Evolutionary conservation across 2,329 filamentous ascomycete genomes (phyloP), one percentile per base, ranked within the genome.

Genomic region (Arthrobotrys sphaeroides): DNA sequence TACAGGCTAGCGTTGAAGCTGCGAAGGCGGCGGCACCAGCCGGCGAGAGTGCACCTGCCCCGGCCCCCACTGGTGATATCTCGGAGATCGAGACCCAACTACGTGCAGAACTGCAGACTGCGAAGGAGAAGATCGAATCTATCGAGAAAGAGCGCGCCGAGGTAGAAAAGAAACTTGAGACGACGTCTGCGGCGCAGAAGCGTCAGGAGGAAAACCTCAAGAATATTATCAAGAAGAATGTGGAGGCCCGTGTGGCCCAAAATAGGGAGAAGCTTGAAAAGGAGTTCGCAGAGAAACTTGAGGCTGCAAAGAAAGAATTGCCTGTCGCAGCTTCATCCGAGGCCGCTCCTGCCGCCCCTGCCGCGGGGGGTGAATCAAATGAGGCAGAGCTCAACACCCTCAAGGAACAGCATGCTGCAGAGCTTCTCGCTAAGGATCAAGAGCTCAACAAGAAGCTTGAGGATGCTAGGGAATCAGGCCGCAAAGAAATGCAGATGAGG

Each of bases 201-300:
- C 45, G 66, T 16, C 64, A 70, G 9, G 64, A 76, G 45, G 75
- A 77, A 26, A 75, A 76, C 33, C 55, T 70, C 33, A 68, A 70
- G 47, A 53, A 68, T 2, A 73, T 67, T 20, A 76, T 75, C 53
- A 69, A 76, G 65, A 66, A 77, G 57, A 68, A 77, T 33, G 70
- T 77, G 20, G 85, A 86, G 77, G 83, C 85, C 22, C 87, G 86
- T 81, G 80, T 89, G 20, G 81, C 85, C 24, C 85, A 88, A 78
- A 81, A 87, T 0, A 85, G 88, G 79, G 81, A 83, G 6, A 82
- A 82, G 0, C 80, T 90, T 40, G 86, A 89, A 78, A 83, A 83
- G 2, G 88, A 90, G 78, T 84, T 84, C 36, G 83, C 84, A 12
- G 67, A 89, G 78, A 88, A 94, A 78, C 86, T 95, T 7, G 88